phyloP scores from a whole-genome alignment of 1,284 basidiomycete species.

The Sporisorium scitamineum region DNA sequence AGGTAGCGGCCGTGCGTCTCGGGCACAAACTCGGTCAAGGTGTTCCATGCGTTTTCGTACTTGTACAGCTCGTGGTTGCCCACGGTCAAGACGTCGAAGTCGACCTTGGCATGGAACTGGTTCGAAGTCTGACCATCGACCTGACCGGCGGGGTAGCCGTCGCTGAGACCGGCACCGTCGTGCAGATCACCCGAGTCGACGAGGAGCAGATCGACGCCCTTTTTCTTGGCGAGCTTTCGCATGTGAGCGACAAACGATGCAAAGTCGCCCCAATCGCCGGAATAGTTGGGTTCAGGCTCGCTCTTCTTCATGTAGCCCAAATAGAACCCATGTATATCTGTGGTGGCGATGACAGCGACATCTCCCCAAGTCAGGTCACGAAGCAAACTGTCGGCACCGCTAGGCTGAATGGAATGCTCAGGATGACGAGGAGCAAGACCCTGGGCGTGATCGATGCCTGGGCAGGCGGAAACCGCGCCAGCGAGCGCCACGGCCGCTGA shows the following conservation, averaged over 20 bases:
- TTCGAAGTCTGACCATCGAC: slow-evolving; percentile 61
- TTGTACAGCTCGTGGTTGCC: slow-evolving; percentile 91
- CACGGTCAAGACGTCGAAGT: slow-evolving; percentile 84
- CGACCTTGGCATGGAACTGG: slow-evolving; percentile 75
- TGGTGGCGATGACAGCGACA: slow-evolving; percentile 82
- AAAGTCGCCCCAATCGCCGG: slow-evolving; percentile 67
- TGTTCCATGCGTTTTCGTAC: slow-evolving; percentile 80
- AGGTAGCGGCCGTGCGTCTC: slow-evolving; percentile 50
- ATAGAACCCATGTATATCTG: slow-evolving; percentile 77
- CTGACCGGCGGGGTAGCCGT: slow-evolving; percentile 52
- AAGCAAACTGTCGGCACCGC: slow-evolving; percentile 26
- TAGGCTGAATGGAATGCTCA: slow-evolving; percentile 15
- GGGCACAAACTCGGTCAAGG: slow-evolving; percentile 82
- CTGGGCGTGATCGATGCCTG: slow-evolving; percentile 41
- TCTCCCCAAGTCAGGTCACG: slow-evolving; percentile 79
- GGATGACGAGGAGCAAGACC: slow-evolving; percentile 27
- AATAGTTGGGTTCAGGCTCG: slow-evolving; percentile 67
- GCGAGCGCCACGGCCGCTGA: slow-evolving; percentile 13
- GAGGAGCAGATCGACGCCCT: slow-evolving; percentile 64
- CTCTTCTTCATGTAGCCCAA: slow-evolving; percentile 55
- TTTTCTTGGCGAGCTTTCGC: slow-evolving; percentile 54
- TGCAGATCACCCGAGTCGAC: slow-evolving; percentile 65
- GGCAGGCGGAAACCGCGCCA: slow-evolving; percentile 20
- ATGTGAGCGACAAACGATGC: slow-evolving; percentile 64
- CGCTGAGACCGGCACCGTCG: slow-evolving; percentile 65